Percentiles rank a stretch among this genome's conserved stretches.
phyloP scores from a whole-genome alignment of 2,329 filamentous ascomycete genomes.

The Xylaria sp. region DNA sequence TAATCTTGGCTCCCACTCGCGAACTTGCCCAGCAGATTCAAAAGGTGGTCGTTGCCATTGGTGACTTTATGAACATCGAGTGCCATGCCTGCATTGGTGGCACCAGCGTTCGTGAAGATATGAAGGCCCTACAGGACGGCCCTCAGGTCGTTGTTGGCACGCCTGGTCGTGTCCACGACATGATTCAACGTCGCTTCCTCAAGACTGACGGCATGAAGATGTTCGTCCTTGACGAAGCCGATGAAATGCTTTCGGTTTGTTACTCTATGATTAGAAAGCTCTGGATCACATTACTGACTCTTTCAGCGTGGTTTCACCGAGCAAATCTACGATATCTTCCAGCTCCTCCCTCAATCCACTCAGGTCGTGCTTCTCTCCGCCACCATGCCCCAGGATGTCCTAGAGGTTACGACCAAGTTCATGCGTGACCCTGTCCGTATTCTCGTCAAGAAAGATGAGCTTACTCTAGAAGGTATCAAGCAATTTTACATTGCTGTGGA shows the following conservation, averaged over 20 bases:
- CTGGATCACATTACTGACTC: slow-evolving; percentile 52
- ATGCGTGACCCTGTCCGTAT: slow-evolving; percentile 99
- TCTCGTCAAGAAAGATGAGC: slow-evolving; percentile 99
- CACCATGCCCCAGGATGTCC: slow-evolving; percentile 98
- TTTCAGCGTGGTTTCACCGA: slow-evolving; percentile 94
- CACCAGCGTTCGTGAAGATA: slow-evolving; percentile 97
- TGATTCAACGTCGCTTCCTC: slow-evolving; percentile 98
- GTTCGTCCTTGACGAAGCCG: slow-evolving; percentile 99
- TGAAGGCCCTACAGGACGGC: slow-evolving; percentile 95
- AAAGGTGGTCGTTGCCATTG: slow-evolving; percentile 98
- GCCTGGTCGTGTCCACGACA: slow-evolving; percentile 97
- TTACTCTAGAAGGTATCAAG: slow-evolving; percentile 99
- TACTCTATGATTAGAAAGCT: background rate
- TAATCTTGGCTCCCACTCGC: slow-evolving; percentile 97
- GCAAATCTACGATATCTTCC: slow-evolving; percentile 99
- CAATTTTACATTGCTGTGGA: slow-evolving; percentile 99
- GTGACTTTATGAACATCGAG: slow-evolving; percentile 99
- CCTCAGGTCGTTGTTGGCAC: slow-evolving; percentile 98
- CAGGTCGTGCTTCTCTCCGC: slow-evolving; percentile 98
- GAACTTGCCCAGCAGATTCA: slow-evolving; percentile 99
- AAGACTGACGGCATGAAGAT: slow-evolving; percentile 99
- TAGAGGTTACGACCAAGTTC: slow-evolving; percentile 99
- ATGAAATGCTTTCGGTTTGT: slow-evolving; percentile 95
- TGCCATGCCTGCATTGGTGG: slow-evolving; percentile 99
- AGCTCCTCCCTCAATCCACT: slow-evolving; percentile 95